Evolutionary conservation across 495 filamentous ascomycete genomes (phyloP), one percentile per base, ranked within the genome.

Genomic region (Delitschia confertaspora): DNA sequence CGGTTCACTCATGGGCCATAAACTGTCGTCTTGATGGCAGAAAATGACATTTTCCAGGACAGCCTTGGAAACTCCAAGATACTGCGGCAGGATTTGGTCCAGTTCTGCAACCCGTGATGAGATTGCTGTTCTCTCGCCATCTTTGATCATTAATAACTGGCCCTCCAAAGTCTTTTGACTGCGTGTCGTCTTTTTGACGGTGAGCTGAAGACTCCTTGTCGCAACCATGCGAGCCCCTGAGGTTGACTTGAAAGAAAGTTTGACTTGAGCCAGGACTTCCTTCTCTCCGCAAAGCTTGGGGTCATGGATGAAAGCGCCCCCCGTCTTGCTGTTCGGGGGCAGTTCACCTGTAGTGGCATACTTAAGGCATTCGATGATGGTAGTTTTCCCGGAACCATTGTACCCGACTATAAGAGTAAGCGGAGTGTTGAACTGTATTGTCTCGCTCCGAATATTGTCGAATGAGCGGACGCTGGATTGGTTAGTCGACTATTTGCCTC

Each of bases 291-390:
- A 83, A 40, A 95, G 72, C 68, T 87, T 89, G 7, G 93, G 91
- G 51, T 98, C 91, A 60, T 96, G 88, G 41, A 98, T 87, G 60
- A 96, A 98, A 35, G 93, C 89, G 21, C 89, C 91, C 26, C 85
- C 83, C 59, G 82, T 87, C 30, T 58, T 65, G 69, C 82, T 91
- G 67, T 95, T 95, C 20, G 88, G 88, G 18, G 91, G 91, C 2
- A 94, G 72, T 47, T 93, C 82, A 38, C 91, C 91, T 9, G 88
- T 95, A 23, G 93, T 95, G 32, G 83, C 88, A 81, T 94, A 98
- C 60, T 95, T 95, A 54, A 98, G 86, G 59, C 91, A 95, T 62
- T 98, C 91, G 65, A 98, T 96, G 61, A 98, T 94, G 33, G 93
- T 96, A 33, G 91, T 98, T 67, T 98, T 98, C 31, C 93, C 91